Evolutionary conservation across 2,329 filamentous ascomycete genomes (phyloP).

Genomic region (Paecilomyces dactylethromorphus): DNA sequence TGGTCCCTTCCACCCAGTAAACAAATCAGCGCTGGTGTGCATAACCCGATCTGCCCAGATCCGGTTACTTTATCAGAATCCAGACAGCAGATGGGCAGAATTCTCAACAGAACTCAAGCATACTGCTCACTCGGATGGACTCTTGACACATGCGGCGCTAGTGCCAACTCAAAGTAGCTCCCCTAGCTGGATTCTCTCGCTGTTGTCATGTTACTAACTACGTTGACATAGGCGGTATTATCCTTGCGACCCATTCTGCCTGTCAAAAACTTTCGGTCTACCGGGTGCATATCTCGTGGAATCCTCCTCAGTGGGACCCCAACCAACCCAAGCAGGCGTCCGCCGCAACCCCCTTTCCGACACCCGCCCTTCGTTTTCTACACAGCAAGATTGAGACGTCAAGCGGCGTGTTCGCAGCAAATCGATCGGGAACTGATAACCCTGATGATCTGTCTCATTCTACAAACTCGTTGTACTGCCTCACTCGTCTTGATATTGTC

Average conservation of each 20-base stretch:
- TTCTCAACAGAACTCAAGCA: conserved; percentile 67
- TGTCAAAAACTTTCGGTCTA: conserved; percentile 69
- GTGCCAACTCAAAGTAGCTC: conserved; percentile 63
- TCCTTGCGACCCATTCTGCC: conserved; percentile 39
- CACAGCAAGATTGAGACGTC: conserved; percentile 32
- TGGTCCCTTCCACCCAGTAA: conserved; percentile 61
- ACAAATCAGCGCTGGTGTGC: conserved; percentile 68
- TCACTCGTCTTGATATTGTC: conserved; percentile 71
- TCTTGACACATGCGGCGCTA: conserved; percentile 74
- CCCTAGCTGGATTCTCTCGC: conserved; percentile 2
- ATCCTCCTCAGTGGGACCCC: conserved; percentile 50
- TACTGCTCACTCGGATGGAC: conserved; percentile 62
- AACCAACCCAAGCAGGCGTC: conserved; percentile 19
- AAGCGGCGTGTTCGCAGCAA: conserved; percentile 22
- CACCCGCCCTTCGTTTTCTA: conserved; percentile 30
- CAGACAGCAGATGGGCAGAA: conserved; percentile 65
- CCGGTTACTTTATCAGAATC: conserved; percentile 71
- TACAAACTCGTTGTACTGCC: conserved; percentile 43
- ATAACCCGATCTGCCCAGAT: conserved; percentile 69
- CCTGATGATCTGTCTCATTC: conserved; percentile 15
- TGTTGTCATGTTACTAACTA: conserved; percentile 1
- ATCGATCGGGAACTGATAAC: conserved; percentile 14
- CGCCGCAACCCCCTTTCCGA: conserved; percentile 21
- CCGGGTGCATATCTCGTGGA: conserved; percentile 70
- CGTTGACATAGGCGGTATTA: conserved; percentile 20